Conservation (phyloP, 805 yeast genomes). For the Ogataea wickerhamii region DNA sequence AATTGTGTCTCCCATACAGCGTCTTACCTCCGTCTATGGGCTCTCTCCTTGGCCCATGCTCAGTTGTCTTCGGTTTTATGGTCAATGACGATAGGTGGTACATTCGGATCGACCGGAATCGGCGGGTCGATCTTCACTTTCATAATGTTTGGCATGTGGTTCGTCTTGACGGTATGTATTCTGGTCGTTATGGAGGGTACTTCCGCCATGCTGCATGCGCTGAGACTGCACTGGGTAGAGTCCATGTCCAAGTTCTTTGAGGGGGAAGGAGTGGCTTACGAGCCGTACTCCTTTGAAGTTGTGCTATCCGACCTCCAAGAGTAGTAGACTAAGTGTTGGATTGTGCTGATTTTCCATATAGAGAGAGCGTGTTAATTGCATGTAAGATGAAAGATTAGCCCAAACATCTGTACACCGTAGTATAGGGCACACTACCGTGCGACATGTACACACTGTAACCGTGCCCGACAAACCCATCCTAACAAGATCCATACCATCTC, state of each 20-base stretch:
- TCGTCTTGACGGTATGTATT: conserved; percentile 82
- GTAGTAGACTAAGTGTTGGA: no score
- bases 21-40: conserved; percentile 94
- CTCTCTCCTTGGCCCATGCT: conserved; percentile 93
- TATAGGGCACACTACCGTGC: no score
- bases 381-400: no score
- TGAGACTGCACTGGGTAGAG: conserved; percentile 99
- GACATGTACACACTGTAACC: no score
- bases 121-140: conserved; percentile 74
- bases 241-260: conserved; percentile 97
- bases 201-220: conserved; percentile 97
- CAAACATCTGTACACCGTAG: no score
- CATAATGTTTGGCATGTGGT: conserved; percentile 90
- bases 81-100: conserved; percentile 87
- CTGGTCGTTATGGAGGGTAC: conserved; percentile 98
- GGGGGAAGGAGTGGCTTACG: conserved; percentile 91
- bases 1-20: conserved; percentile 99
- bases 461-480: no score
- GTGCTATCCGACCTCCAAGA: conserved; percentile 11
- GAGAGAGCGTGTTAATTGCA: no score
- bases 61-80: conserved; percentile 93
- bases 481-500: no score
- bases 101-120: conserved; percentile 64
- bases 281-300: conserved; percentile 70
- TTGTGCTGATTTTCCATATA: no score